Base-by-base conservation (phyloP, 768 basidiomycete species). In the Gloeophyllum trabeum region DNA sequence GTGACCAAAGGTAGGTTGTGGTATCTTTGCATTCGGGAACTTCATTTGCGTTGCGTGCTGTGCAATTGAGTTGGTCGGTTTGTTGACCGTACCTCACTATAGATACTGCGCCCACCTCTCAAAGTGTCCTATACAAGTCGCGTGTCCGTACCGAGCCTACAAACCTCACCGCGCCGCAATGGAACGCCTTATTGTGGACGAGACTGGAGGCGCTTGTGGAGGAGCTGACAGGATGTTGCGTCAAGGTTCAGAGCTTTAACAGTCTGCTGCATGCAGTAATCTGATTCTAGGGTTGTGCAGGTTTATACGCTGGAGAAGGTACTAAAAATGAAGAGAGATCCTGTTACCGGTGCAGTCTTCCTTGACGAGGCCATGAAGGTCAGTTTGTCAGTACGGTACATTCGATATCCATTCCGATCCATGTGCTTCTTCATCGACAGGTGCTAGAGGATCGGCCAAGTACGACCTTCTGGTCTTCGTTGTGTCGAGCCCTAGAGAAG, bases 251-350 rank as follows among this genome's bases (percentile, higher is more conserved):
- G 43, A 18, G 16, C 5, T 5, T 18, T 41, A n/a, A 20, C 34
- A 25, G 36, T 6, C 37, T 24, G 6, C 7, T 19, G 2, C 22
- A 24, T 18, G 2, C 6, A 22, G 4, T 23, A n/a, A 35, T 21
- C 32, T 12, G 40, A 13, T 36, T 14, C 28, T 30, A 21, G 49
- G 22, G 4, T 2, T 45, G 10, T 4, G 40, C 49, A 92, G 90
- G 89, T 98, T 4, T 94, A 98, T 59, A 85, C 84, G 1, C 73
- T 99, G 4, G 94, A 98, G 61, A 96, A 91, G 54, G 94, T 98
- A 2, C 66, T 98, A 25, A 79, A 75, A 52, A 60, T 94, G 53
- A 97, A 97, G 66, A 83, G 76, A 57, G 93, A 98, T 54, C 67
- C 81, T 0, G 64, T 72, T 24, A 80, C 86, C 0, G 82, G 88